Evolutionary conservation across 208 protist genomes (phyloP), one percentile per base, ranked within the genome.

Genomic region (Wallacemonas sp.): DNA sequence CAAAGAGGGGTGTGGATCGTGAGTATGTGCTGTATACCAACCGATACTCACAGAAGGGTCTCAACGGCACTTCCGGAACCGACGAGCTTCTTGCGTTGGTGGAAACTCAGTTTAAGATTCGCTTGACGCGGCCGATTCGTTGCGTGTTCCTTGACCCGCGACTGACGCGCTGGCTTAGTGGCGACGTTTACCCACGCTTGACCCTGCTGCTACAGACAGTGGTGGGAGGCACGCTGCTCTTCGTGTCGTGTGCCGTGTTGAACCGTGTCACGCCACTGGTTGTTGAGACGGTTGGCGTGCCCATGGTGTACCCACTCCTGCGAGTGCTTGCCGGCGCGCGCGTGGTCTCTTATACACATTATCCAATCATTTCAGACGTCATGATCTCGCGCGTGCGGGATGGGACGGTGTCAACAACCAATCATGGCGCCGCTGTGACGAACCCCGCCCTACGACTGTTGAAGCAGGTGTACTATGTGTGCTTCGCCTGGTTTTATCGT

Each of bases 331-430:
- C 77, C 32, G 89, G 91, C 0, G 83, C 82, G 42, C 66, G 36
- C 0, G 90, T 99, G 4, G 85, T 83, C 1, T 91, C 78, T 42
- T 99, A 99, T 74, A 94, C 95, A 1, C 99, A 99, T 78, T 99
- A 99, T 76, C 98, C 99, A 22, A 94, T 97, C 12, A 97, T 99
- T 33, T 93, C 88, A 21, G 76, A 78, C 8, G 73, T 83, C 41
- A 97, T 97, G 93, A 66, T 81, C 12, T 45, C 76, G 46, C 66
- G 79, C 12, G 85, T 97, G 61, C 60, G 73, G 33, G 66, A 24
- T 36, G 62, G 87, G 13, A 45, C 66, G 38, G 65, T 32, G 9
- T 36, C 78, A 10, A 85, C 87, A 73, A 98, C 95, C 52, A 98
- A 98, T 68, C 22, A 64, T n/a, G 54, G 30, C 1, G n/a, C 64